Percentiles rank a stretch among this genome's conserved stretches.
These are phyloP conservation scores for Apiosordaria backusii DNA, from an alignment of 495 filamentous ascomycete genomes.

Conservation along the genomic window DNA sequence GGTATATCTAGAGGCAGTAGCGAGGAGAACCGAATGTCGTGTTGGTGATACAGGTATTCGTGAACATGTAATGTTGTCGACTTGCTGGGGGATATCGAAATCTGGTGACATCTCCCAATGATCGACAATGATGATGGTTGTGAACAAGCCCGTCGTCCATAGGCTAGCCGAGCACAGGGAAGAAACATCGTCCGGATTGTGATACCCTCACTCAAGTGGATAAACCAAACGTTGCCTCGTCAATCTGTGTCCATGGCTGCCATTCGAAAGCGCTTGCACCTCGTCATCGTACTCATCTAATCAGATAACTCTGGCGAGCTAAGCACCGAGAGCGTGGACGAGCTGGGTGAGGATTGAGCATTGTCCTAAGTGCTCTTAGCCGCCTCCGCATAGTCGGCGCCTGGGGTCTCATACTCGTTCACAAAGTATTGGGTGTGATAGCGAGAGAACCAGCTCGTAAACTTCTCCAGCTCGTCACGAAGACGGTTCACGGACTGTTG, in stretches of 20 bases:
- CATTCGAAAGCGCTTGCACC: background rate
- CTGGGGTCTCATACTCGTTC: conserved; percentile 65
- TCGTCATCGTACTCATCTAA: background rate
- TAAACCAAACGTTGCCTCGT: background rate
- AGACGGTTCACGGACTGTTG: conserved; percentile 78
- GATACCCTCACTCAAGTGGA: background rate
- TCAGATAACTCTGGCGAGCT: background rate
- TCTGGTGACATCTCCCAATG: background rate
- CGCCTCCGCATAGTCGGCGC: conserved; percentile 48
- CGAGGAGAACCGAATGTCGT: background rate
- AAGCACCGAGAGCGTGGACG: background rate
- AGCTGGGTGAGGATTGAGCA: background rate
- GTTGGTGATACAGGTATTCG: background rate
- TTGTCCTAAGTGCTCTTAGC: background rate
- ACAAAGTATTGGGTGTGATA: conserved; percentile 72
- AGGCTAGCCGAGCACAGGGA: background rate
- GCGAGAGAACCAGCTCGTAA: conserved; percentile 75
- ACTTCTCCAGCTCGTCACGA: conserved; percentile 77
- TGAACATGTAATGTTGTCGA: no score
- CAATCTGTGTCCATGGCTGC: background rate
- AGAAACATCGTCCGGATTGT: background rate
- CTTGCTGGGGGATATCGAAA: background rate
- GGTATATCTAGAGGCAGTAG: background rate
- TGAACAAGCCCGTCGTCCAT: background rate
- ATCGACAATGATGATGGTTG: background rate